Evolutionary conservation across 2,329 filamentous ascomycete species (phyloP), one percentile per base, ranked within the genome.

Genomic region (Pezicula neosporulosa): DNA sequence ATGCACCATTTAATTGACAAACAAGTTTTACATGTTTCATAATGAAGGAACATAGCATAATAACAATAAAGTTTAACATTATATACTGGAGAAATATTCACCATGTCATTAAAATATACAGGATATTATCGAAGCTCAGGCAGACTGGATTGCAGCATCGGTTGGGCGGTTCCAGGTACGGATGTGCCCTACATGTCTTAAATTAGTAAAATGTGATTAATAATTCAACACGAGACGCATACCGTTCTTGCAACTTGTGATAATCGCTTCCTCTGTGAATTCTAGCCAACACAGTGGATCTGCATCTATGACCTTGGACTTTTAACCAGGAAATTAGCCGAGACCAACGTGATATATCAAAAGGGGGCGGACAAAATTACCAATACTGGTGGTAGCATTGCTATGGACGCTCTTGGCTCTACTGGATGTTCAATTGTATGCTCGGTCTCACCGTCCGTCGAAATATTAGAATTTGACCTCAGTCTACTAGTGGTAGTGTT

Each of bases 231-330:
- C 46, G 41, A 48, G 35, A 42, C 44, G 76, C 86, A 70, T 75
- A 95, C 93, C 93, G 72, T 86, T 89, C 66, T 90, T 88, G 72
- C 91, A 97, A 59, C 90, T 90, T 35, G 91, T 97, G 64, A 97
- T 85, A 59, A 99, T 96, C 56, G 87, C 87, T 62, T 96, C 86
- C 67, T 97, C 87, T 49, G 93, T 92, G 63, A 99, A 99, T n/a
- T 86, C 89, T 37, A 99, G 72, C 87, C 92, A 96, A 68, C 84
- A 89, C 43, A 96, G 76, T 48, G 92, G 91, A 69, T 97, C 90
- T 54, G 86, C 83, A 68, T 96, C 91, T 35, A 96, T 83, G 12
- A 81, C 76, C 69, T 96, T 97, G 44, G 87, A 82, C 90, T 92
- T 9, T 44, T 33, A 4, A 33, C 30, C 30, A 19, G 13, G 15